Evolutionary conservation across 257 asterid species (phyloP).

Genomic region (Rehmannia glutinosa): DNA sequence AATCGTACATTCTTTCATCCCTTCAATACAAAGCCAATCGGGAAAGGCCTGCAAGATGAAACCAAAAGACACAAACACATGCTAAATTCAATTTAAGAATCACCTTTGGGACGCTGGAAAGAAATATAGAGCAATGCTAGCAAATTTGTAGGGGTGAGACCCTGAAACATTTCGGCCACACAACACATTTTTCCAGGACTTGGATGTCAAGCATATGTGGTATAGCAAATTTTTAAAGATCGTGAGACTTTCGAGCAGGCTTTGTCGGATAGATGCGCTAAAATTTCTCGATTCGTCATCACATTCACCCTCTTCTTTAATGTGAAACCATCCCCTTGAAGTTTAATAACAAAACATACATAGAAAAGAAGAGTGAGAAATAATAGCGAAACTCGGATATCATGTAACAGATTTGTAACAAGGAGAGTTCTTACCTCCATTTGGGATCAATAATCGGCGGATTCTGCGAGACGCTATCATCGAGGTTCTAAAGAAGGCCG

Average conservation of each 20-base stretch:
- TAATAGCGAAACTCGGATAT: neutral
- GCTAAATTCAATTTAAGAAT: neutral
- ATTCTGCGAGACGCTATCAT: neutral
- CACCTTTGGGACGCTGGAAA: constrained; percentile 25
- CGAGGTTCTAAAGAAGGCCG: neutral
- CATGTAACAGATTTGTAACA: neutral
- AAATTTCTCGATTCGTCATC: too few species aligned
- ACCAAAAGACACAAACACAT: neutral
- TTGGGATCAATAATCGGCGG: constrained; percentile 13
- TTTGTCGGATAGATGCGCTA: constrained; percentile 20
- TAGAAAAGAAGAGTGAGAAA: neutral
- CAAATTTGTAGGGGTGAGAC: constrained; percentile 18
- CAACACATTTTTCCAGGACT: constrained; percentile 11
- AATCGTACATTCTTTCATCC: constrained; percentile 24
- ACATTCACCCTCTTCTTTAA: constrained; percentile 11
- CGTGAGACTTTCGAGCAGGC: constrained; percentile 21
- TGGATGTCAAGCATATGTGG: constrained; percentile 13
- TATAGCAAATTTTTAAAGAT: constrained; percentile 7
- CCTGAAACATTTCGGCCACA: constrained; percentile 18
- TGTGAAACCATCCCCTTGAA: constrained; percentile 16
- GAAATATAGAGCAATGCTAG: constrained; percentile 27
- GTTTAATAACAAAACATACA: neutral
- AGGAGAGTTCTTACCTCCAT: constrained; percentile 23
- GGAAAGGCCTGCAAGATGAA: neutral
- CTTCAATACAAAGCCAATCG: constrained; percentile 9